Percentiles rank a stretch among this genome's conserved stretches.
Conservation (phyloP, 805 yeast genomes). For the Wickerhamiella shivajii region DNA sequence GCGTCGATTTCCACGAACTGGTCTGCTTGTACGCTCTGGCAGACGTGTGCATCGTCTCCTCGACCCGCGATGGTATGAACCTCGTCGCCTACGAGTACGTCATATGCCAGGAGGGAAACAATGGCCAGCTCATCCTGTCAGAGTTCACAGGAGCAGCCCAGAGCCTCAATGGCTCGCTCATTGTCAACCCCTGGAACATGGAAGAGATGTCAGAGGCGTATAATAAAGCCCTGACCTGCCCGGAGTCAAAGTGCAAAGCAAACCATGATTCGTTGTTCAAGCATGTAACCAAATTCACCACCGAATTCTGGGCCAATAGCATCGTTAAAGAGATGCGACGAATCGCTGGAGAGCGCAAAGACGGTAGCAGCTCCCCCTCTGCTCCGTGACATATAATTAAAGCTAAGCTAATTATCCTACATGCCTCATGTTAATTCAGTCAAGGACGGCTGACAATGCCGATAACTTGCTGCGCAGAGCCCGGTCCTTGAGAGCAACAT, state of each 20-base stretch:
- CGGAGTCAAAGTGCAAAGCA: constrained; percentile 60
- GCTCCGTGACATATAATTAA: too few relatives aligned
- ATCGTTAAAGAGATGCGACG: constrained; percentile 67
- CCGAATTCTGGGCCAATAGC: constrained; percentile 93
- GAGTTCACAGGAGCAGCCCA: constrained; percentile 99
- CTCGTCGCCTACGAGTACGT: constrained; percentile 91
- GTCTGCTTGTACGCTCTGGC: constrained; percentile 72
- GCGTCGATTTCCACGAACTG: constrained; percentile 80
- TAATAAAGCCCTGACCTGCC: constrained; percentile 71
- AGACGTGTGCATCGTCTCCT: constrained; percentile 84
- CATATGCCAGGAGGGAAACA: constrained; percentile 77
- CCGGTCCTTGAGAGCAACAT: too few relatives aligned
- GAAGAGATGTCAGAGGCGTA: constrained; percentile 83
- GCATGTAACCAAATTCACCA: constrained; percentile 85
- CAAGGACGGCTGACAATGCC: too few relatives aligned
- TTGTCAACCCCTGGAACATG: constrained; percentile 97
- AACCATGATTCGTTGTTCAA: constrained; percentile 75
- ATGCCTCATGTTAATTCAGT: too few relatives aligned
- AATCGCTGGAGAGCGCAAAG: constrained; percentile 17
- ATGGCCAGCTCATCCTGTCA: constrained; percentile 76
- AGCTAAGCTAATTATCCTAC: too few relatives aligned
- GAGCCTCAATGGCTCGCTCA: constrained; percentile 80
- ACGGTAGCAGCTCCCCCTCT: too few relatives aligned
- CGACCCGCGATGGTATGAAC: constrained; percentile 98
- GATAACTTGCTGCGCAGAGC: too few relatives aligned